Percentiles rank a stretch among this genome's conserved stretches.
phyloP scores from a whole-genome alignment of 1,284 basidiomycete genomes.

The Schizophyllum amplum region DNA sequence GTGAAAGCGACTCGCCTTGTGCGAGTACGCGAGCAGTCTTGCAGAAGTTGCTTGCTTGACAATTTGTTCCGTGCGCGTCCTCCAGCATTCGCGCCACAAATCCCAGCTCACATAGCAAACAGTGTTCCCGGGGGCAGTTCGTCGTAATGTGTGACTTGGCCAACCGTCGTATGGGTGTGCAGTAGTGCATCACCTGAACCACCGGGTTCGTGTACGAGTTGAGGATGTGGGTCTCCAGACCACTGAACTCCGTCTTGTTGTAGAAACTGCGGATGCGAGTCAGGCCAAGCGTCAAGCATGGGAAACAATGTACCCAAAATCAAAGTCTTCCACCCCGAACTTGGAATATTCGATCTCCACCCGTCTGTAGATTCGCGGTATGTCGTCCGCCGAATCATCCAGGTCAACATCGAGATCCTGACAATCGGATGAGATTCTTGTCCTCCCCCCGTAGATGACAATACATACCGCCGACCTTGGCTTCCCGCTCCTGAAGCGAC shows the following conservation, averaged over 20 bases:
- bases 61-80: conserved; percentile 90
- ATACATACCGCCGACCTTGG: conserved; percentile 36
- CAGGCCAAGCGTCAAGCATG: not conserved
- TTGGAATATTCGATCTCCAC: conserved; percentile 98
- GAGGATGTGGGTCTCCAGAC: conserved; percentile 93
- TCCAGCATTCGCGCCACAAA: conserved; percentile 95
- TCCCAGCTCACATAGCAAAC: conserved; percentile 91
- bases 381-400: conserved; percentile 45
- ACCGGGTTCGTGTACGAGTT: conserved; percentile 97
- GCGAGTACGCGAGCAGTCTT: conserved; percentile 79
- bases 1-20: conserved; percentile 47
- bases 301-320: conserved; percentile 73
- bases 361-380: conserved; percentile 82
- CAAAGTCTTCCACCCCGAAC: conserved; percentile 99
- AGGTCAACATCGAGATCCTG: conserved; percentile 41
- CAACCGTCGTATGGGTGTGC: conserved; percentile 67
- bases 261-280: conserved; percentile 60
- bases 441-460: too few relatives aligned
- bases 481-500: conserved; percentile 83
- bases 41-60: conserved; percentile 95
- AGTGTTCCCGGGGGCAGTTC: conserved; percentile 84
- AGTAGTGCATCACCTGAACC: conserved; percentile 87
- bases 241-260: conserved; percentile 85
- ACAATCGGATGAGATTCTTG: conserved; percentile 21
- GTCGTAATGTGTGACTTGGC: conserved; percentile 90